phyloP scores from a whole-genome alignment of 1,139 yeast species.

The Pichia sp. region DNA sequence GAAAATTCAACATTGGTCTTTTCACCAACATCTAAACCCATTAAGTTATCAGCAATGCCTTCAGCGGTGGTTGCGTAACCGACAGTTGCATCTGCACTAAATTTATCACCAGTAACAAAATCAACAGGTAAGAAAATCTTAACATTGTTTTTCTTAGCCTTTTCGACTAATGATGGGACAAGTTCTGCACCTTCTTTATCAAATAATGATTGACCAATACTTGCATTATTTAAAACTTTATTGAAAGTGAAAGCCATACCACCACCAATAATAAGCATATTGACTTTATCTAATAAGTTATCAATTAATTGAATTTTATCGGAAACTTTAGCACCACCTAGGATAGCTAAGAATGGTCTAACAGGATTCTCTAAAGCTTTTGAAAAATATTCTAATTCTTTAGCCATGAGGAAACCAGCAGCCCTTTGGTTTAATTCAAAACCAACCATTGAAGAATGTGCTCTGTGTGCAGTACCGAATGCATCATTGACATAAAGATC shows the following conservation, averaged over 20 bases:
- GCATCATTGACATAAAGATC: constrained; percentile 97
- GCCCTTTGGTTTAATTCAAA: constrained; percentile 89
- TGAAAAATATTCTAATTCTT: constrained; percentile 93
- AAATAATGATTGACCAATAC: constrained; percentile 83
- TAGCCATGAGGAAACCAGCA: constrained; percentile 94
- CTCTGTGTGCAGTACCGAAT: constrained; percentile 98
- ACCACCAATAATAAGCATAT: constrained; percentile 90
- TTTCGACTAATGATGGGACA: constrained; percentile 79
- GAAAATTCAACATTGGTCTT: constrained; percentile 71
- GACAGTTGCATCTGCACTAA: constrained; percentile 80
- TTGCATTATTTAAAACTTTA: constrained; percentile 77
- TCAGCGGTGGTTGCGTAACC: constrained; percentile 75
- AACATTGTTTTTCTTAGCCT: constrained; percentile 92
- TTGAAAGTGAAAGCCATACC: constrained; percentile 99
- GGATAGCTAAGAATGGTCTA: constrained; percentile 94
- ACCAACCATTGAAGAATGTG: constrained; percentile 98
- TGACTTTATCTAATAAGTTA: constrained; percentile 91
- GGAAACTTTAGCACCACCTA: constrained; percentile 98
- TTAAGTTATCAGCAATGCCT: constrained; percentile 90
- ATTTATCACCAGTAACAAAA: constrained; percentile 89
- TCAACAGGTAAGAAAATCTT: constrained; percentile 89
- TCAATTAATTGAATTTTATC: constrained; percentile 97
- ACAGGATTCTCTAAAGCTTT: constrained; percentile 95
- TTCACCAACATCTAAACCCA: constrained; percentile 94
- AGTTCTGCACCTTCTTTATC: constrained; percentile 92